Evolutionary conservation across 257 asterid species (phyloP), one percentile per base, ranked within the genome.

Genomic region (Plectranthus barbatus): DNA sequence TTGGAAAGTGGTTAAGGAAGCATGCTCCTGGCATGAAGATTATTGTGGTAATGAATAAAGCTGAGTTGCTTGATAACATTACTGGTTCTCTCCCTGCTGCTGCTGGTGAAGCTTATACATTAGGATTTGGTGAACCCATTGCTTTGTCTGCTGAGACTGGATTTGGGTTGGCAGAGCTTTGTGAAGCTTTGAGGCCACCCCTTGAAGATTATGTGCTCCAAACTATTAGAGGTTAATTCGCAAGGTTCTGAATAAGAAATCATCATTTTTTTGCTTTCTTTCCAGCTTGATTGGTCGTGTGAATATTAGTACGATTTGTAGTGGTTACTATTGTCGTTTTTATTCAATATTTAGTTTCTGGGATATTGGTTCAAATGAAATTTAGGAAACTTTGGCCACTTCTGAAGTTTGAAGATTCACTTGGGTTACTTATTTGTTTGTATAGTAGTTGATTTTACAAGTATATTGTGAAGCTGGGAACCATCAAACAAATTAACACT

Each of bases 81-180:
- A 70, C 64, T 72, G 96, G 95, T 53, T 72, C 99, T 72, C 90
- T 92, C 62, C 91, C 77, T 81, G 76, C 91, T 68, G 84, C 91
- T 67, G 74, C 87, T 59, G 96, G 95, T 58, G 97, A 86, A 74
- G 93, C 96, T 55, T 83, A 85, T 77, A 83, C 79, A 6, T 78
- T 89, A 72, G 99, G 99, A 46, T 92, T 92, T 76, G 99, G 99
- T 31, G 93, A 89, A 74, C 95, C 99, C 62, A 76, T 89, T 74
- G 85, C 97, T 34, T 52, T 92, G 71, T 89, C 99, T 76, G 99
- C 99, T 72, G 99, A 92, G 81, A 92, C 93, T 71, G 97, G 95
- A 58, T 60, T 88, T 4, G 97, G 98, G 34, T 81, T 92, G 87
- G 72, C 91, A 21, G 93, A 85, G 64, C 85, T 88, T 66, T 76